phyloP scores from a whole-genome alignment of 1,139 yeast genomes.

The Kodamaea alishanica region DNA sequence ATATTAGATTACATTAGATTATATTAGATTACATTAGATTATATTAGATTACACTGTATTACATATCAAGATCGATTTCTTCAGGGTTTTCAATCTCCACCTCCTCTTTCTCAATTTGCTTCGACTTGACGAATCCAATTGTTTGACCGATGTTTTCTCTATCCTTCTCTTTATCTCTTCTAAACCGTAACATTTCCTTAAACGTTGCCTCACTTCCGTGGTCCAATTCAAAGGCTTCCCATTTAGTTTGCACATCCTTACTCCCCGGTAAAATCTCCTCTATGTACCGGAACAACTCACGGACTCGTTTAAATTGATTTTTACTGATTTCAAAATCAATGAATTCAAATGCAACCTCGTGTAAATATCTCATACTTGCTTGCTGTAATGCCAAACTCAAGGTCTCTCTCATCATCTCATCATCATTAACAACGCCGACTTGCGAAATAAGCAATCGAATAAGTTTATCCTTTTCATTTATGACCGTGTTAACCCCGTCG shows the following conservation, averaged over 20 bases:
- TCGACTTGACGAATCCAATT: conserved; percentile 53
- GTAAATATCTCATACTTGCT: conserved; percentile 27
- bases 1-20: too few species aligned
- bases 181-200: conserved; percentile 69
- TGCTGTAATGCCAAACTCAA: conserved; percentile 20
- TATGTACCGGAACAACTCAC: conserved; percentile 53
- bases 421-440: conserved; percentile 6
- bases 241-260: conserved; percentile 50
- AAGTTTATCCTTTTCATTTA: too few species aligned
- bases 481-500: too few species aligned
- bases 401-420: conserved; percentile 13
- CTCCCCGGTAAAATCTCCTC: conserved; percentile 13
- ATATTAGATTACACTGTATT: conserved; percentile 4
- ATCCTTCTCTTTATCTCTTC: conserved; percentile 33
- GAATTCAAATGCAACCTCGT: conserved; percentile 33
- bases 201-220: conserved; percentile 69
- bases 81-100: conserved; percentile 49
- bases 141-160: too few species aligned
- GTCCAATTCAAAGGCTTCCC: conserved; percentile 73
- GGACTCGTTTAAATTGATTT: conserved; percentile 53
- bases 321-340: conserved; percentile 47
- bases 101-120: conserved; percentile 16
- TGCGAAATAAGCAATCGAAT: background rate
- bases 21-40: too few species aligned
- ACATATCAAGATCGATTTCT: conserved; percentile 60